Conservation (phyloP, 768 basidiomycete species). For the Lactifluus rugatus region DNA sequence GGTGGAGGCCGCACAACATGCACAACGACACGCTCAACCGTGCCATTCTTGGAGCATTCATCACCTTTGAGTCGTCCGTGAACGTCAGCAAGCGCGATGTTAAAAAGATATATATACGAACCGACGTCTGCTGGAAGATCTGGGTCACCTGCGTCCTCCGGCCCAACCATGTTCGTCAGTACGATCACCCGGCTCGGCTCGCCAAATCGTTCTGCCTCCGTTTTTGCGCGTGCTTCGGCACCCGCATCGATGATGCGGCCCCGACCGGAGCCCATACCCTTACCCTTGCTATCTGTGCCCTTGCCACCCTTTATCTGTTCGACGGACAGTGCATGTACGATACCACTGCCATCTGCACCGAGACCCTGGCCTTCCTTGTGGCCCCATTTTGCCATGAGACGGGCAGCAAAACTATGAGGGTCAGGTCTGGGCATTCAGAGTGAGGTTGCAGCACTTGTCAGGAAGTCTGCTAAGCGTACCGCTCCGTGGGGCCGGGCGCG, state of each 20-base stretch:
- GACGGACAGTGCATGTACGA: constrained; percentile 80
- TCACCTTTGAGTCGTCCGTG: constrained; percentile 43
- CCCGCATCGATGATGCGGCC: constrained; percentile 88
- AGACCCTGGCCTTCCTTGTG: constrained; percentile 91
- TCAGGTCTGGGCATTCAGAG: constrained; percentile 34
- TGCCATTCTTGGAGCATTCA: constrained; percentile 84
- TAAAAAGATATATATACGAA: constrained; percentile 26
- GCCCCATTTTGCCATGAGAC: constrained; percentile 94
- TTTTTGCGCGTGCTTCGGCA: constrained; percentile 66
- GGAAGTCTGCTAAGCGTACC: constrained; percentile 12
- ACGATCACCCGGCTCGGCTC: constrained; percentile 86
- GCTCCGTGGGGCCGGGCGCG: constrained; percentile 25
- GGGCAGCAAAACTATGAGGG: constrained; percentile 68
- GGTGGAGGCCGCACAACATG: constrained; percentile 67
- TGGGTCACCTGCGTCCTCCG: constrained; percentile 76
- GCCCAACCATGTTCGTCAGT: constrained; percentile 81
- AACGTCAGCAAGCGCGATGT: constrained; percentile 3
- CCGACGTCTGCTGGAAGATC: constrained; percentile 85
- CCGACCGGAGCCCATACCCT: constrained; percentile 53
- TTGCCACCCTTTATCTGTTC: constrained; percentile 47
- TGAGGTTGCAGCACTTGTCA: neutral
- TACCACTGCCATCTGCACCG: constrained; percentile 74
- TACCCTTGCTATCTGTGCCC: constrained; percentile 30
- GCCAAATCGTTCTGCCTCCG: constrained; percentile 75
- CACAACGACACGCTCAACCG: constrained; percentile 82